Percentiles rank a stretch among this genome's conserved stretches.
Evolutionary conservation across 2,329 filamentous ascomycete genomes (phyloP).

Genomic region (Diplodia scrobiculata): DNA sequence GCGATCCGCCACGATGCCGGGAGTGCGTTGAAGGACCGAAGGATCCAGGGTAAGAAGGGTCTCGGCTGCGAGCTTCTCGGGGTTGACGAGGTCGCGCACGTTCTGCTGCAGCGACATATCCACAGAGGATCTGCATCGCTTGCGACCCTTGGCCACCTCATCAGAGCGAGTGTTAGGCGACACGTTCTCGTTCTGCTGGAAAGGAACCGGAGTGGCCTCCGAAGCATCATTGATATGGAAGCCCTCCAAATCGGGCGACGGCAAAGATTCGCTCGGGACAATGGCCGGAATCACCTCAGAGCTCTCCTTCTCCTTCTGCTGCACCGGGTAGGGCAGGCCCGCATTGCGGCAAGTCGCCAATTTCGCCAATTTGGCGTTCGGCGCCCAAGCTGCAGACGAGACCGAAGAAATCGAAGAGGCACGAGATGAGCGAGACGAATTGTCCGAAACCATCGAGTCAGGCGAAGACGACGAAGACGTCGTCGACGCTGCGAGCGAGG

Average conservation of each 20-base stretch:
- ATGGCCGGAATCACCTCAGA: constrained; percentile 36
- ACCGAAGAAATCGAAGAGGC: constrained; percentile 59
- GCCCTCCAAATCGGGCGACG: constrained; percentile 45
- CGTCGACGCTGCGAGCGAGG: constrained; percentile 54
- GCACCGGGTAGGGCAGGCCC: constrained; percentile 47
- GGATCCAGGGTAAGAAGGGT: constrained; percentile 30
- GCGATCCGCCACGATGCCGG: constrained; percentile 43
- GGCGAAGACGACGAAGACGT: constrained; percentile 59
- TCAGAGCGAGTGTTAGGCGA: constrained; percentile 28
- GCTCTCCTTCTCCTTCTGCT: constrained; percentile 45
- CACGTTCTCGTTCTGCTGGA: constrained; percentile 23
- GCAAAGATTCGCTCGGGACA: constrained; percentile 41
- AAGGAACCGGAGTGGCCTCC: constrained; percentile 33
- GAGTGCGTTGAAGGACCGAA: constrained; percentile 29
- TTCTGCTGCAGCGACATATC: constrained; percentile 65
- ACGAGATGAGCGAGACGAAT: constrained; percentile 56
- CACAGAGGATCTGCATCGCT: constrained; percentile 64
- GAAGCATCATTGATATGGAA: constrained; percentile 56
- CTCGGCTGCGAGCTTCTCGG: constrained; percentile 32
- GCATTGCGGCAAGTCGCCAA: constrained; percentile 57
- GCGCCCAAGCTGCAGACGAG: constrained; percentile 55
- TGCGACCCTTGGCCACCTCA: constrained; percentile 46
- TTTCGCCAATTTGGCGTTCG: constrained; percentile 54
- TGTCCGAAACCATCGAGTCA: constrained; percentile 66
- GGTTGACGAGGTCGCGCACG: constrained; percentile 63